These are phyloP conservation scores for Paramecium octaurelia DNA, from an alignment of 73 alveolate species.

Conservation along the genomic window DNA sequence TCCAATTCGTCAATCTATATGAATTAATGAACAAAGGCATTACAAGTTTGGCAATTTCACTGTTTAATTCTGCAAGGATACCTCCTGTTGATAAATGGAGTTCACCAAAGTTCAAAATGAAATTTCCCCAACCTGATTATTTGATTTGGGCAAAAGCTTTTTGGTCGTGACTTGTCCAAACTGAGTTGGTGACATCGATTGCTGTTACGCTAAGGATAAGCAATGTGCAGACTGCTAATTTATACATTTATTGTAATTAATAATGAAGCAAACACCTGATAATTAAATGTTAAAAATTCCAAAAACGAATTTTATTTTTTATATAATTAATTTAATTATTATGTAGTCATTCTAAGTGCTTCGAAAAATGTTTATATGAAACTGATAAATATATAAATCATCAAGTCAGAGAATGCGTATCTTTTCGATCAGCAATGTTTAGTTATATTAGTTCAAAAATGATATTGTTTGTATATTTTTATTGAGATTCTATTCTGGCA, in stretches of 20 bases:
- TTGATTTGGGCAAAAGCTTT: conserved; percentile 19
- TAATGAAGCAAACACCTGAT: not conserved
- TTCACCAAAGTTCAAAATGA: conserved; percentile 46
- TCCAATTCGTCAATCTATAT: conserved; percentile 30
- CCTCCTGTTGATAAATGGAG: conserved; percentile 48
- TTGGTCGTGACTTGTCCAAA: conserved; percentile 21
- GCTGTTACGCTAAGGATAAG: conserved; percentile 14
- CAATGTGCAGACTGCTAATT: conserved; percentile 8
- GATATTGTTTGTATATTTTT: not conserved
- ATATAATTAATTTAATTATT: not conserved
- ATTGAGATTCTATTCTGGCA: not conserved
- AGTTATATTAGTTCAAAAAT: not conserved
- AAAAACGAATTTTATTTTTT: conserved; percentile 34
- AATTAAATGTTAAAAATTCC: conserved; percentile 13
- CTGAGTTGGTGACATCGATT: not conserved
- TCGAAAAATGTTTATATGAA: not conserved
- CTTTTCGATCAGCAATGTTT: not conserved
- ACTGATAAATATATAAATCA: not conserved
- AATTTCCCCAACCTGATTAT: conserved; percentile 39
- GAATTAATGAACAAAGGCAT: not conserved
- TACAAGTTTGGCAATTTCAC: conserved; percentile 35
- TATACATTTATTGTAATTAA: conserved; percentile 38
- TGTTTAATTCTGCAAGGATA: not conserved
- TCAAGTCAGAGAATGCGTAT: conserved; percentile 20
- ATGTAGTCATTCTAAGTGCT: not conserved